Evolutionary conservation across 2,329 filamentous ascomycete species (phyloP).

Genomic region (Verruconis gallopava): DNA sequence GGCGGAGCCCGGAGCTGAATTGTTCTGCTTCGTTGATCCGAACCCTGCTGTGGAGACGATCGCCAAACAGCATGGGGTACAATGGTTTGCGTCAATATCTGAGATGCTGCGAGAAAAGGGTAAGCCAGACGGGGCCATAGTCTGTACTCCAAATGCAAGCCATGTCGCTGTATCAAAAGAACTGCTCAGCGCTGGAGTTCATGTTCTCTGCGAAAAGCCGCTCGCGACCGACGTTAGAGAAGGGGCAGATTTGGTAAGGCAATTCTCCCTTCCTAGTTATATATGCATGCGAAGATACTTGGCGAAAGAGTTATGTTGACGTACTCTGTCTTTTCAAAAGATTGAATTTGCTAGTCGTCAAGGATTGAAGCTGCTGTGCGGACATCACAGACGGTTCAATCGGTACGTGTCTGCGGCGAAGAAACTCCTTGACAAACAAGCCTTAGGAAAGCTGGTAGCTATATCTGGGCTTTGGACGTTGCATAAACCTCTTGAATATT

Average conservation of each 20-base stretch:
- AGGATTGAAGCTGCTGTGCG: slow-evolving; percentile 37
- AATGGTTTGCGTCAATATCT: slow-evolving; percentile 28
- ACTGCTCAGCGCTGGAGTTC: slow-evolving; percentile 35
- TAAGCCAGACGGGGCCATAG: slow-evolving; percentile 41
- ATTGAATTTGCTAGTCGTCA: slow-evolving; percentile 14
- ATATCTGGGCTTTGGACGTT: slow-evolving; percentile 43
- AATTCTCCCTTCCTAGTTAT: background rate
- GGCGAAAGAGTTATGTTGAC: too few species aligned
- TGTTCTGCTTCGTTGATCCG: slow-evolving; percentile 36
- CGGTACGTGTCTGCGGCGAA: slow-evolving; percentile 41
- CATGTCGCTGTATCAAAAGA: slow-evolving; percentile 40
- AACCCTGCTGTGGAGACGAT: slow-evolving; percentile 23
- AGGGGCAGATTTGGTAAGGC: slow-evolving; percentile 21
- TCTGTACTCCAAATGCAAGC: slow-evolving; percentile 48
- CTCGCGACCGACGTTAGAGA: slow-evolving; percentile 31
- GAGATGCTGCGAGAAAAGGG: slow-evolving; percentile 28
- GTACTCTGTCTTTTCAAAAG: too few species aligned
- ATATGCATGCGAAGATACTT: too few species aligned
- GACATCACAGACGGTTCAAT: slow-evolving; percentile 49
- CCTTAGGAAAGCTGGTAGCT: slow-evolving; percentile 36
- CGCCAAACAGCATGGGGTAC: slow-evolving; percentile 26
- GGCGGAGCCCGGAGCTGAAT: slow-evolving; percentile 24
- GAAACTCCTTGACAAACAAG: slow-evolving; percentile 25
- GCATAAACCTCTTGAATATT: slow-evolving; percentile 40
- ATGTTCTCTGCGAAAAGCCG: slow-evolving; percentile 46